These are phyloP conservation scores for Zoysia pacifica DNA, from an alignment of 176 grass and related monocot species.

Conservation along the genomic window DNA sequence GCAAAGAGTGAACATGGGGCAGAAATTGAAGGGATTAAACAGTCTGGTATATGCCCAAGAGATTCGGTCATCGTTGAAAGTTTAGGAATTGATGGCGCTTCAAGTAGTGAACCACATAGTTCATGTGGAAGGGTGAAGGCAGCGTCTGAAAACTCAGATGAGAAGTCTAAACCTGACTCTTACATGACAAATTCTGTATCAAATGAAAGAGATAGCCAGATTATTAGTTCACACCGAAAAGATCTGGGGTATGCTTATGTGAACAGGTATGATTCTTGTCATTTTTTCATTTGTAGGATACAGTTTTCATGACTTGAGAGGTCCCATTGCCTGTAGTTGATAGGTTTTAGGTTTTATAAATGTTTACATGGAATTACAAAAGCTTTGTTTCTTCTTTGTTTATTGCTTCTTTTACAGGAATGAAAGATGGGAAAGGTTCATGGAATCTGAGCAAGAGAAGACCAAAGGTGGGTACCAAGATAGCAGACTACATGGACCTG, in stretches of 20 bases:
- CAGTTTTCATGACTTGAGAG: not conserved
- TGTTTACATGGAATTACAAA: conserved; percentile 38
- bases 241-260: conserved; percentile 40
- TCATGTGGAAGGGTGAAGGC: conserved; percentile 25
- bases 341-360: conserved; percentile 19
- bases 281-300: conserved; percentile 22
- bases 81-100: conserved; percentile 37
- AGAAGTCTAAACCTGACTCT: conserved; percentile 45
- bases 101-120: conserved; percentile 38
- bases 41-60: conserved; percentile 28
- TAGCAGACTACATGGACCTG: conserved; percentile 27
- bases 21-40: conserved; percentile 43
- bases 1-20: conserved; percentile 33
- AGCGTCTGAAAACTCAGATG: conserved; percentile 44
- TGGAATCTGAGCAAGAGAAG: conserved; percentile 47
- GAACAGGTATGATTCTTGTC: conserved; percentile 49
- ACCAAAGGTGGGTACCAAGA: conserved; percentile 34
- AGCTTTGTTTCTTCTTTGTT: not conserved
- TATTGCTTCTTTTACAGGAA: conserved; percentile 44
- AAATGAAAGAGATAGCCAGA: conserved; percentile 44
- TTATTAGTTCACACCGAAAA: conserved; percentile 39
- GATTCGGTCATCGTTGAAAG: conserved; percentile 36
- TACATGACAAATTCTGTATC: conserved; percentile 38
- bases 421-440: conserved; percentile 59
- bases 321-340: not conserved